These are phyloP conservation scores for Chrysopogon serrulatus DNA, from an alignment of 176 grass and related monocot species.

Conservation along the genomic window DNA sequence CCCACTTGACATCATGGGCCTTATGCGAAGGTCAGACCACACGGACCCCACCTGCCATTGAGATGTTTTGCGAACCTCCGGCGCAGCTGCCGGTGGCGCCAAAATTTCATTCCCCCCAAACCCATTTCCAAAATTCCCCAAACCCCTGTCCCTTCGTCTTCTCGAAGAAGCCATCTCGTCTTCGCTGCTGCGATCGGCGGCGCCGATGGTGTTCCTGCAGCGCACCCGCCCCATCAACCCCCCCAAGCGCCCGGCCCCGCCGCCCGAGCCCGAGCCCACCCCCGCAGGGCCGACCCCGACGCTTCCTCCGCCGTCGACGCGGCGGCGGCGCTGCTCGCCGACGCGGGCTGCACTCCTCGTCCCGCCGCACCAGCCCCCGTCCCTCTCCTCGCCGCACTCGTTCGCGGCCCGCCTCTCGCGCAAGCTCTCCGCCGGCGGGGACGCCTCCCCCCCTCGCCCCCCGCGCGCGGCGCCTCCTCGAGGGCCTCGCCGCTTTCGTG, in stretches of 20 bases:
- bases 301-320: slow-evolving; percentile 28
- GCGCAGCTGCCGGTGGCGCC: slow-evolving; percentile 1
- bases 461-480: slow-evolving; percentile 35
- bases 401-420: slow-evolving; percentile 49
- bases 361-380: slow-evolving; percentile 38
- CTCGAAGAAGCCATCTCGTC: slow-evolving; percentile 17
- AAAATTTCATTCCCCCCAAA: slow-evolving; percentile 18
- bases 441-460: background rate
- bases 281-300: background rate
- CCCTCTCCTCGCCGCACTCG: slow-evolving; percentile 30
- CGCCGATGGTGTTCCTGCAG: slow-evolving; percentile 82
- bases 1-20: too few species aligned
- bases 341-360: slow-evolving; percentile 76
- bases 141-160: background rate
- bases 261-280: background rate
- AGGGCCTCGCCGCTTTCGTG: slow-evolving; percentile 45
- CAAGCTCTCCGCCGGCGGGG: slow-evolving; percentile 27
- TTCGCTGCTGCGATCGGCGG: slow-evolving; percentile 13
- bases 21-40: too few species aligned
- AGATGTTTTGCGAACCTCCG: too few species aligned
- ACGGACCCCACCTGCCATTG: background rate
- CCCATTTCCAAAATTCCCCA: slow-evolving; percentile 2
- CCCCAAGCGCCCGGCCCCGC: slow-evolving; percentile 40
- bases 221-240: slow-evolving; percentile 46
- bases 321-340: slow-evolving; percentile 66